phyloP scores from a whole-genome alignment of 257 asterid genomes.

The Phtheirospermum japonicum region DNA sequence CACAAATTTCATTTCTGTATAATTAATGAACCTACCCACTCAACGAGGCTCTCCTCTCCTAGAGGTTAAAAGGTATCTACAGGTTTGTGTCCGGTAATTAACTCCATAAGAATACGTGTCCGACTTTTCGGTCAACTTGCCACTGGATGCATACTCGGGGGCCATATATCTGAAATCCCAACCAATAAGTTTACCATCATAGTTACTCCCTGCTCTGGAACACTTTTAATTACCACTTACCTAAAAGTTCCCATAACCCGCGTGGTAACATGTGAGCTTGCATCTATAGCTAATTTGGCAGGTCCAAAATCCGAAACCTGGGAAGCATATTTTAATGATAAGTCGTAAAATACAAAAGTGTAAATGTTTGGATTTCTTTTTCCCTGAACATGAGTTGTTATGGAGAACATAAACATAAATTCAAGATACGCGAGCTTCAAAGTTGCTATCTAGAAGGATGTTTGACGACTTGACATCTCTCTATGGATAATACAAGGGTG shows the following conservation, averaged over 20 bases:
- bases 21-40: slow-evolving; percentile 55
- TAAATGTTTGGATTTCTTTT: background rate
- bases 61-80: too few relatives aligned
- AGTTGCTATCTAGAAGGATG: too few relatives aligned
- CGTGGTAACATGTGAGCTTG: too few relatives aligned
- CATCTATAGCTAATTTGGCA: slow-evolving; percentile 74
- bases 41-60: slow-evolving; percentile 56
- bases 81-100: too few relatives aligned
- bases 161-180: slow-evolving; percentile 62
- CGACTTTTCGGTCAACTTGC: too few relatives aligned
- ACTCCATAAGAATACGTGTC: too few relatives aligned
- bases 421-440: slow-evolving; percentile 69
- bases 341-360: slow-evolving; percentile 10
- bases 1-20: background rate
- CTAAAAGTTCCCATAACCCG: too few relatives aligned
- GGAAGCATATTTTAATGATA: slow-evolving; percentile 6
- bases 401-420: background rate
- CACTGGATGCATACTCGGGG: too few relatives aligned
- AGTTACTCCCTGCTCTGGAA: slow-evolving; percentile 15
- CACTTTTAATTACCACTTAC: too few relatives aligned
- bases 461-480: too few relatives aligned
- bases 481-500: too few relatives aligned
- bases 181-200: slow-evolving; percentile 9
- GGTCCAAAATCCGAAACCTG: slow-evolving; percentile 90
- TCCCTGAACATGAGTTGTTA: background rate